Evolutionary conservation across 2,329 filamentous ascomycete genomes (phyloP).

Genomic region (Venturiaceae sp.): DNA sequence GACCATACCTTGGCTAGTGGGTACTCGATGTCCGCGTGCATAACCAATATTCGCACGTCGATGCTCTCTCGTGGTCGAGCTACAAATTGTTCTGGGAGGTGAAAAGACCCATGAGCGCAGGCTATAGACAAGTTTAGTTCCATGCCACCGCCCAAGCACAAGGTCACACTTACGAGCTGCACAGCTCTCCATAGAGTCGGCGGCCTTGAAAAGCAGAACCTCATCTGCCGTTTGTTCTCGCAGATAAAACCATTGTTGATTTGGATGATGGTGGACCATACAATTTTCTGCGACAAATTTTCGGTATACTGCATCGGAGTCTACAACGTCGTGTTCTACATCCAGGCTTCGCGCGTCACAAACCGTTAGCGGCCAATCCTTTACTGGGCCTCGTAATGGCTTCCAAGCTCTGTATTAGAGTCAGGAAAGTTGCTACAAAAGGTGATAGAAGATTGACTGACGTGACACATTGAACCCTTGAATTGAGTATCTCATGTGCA

Average conservation of each 20-base stretch:
- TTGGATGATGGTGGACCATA: conserved; percentile 8
- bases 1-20: no score
- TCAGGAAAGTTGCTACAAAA: not conserved
- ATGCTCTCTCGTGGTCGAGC: no score
- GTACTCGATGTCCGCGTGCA: no score
- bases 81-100: no score
- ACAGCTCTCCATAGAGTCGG: no score
- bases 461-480: conserved; percentile 2
- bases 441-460: not conserved
- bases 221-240: conserved; percentile 4
- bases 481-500: no score
- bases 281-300: conserved; percentile 5
- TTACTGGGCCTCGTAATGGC: conserved; percentile 6
- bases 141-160: no score
- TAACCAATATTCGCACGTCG: no score
- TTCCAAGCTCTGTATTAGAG: conserved; percentile 7
- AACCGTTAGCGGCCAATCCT: conserved; percentile 10
- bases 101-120: no score
- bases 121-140: no score
- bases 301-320: conserved; percentile 3
- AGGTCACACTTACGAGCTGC: no score
- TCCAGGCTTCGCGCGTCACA: conserved; percentile 8
- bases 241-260: conserved; percentile 11
- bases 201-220: conserved; percentile 4
- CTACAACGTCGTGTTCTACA: not conserved